Percentiles rank a stretch among this genome's conserved stretches.
phyloP scores from a whole-genome alignment of 352 stramenopile genomes.

The Globisporangium iwayamae region DNA sequence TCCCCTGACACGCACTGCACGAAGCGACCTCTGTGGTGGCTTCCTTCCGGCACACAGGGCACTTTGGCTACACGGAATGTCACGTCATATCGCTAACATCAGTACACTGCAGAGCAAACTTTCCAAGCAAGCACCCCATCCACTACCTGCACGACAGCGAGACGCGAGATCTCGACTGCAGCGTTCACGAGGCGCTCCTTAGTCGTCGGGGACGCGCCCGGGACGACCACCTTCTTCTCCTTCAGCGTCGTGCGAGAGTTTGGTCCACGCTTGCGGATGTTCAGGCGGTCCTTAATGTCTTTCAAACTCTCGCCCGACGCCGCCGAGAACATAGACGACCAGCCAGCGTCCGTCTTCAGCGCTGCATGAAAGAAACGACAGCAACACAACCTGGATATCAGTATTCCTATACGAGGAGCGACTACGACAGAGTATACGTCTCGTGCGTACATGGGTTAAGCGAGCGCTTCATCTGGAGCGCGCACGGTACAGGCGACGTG shows the following conservation, averaged over 20 bases:
- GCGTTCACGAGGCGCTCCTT: conserved; percentile 24
- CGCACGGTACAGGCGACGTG: conserved; percentile 64
- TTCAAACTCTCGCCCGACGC: conserved; percentile 68
- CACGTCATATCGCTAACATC: background rate
- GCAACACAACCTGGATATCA: background rate
- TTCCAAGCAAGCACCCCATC: background rate
- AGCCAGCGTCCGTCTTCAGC: conserved; percentile 75
- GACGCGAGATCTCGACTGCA: conserved; percentile 19
- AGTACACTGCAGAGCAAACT: background rate
- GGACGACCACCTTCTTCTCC: conserved; percentile 38
- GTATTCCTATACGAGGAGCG: background rate
- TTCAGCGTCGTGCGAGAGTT: conserved; percentile 55
- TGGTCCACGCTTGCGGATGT: conserved; percentile 65
- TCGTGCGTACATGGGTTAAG: conserved; percentile 62
- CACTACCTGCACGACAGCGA: conserved; percentile 13
- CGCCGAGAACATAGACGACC: conserved; percentile 75
- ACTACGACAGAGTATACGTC: background rate
- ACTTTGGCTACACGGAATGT: conserved; percentile 24
- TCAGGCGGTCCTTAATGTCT: conserved; percentile 72
- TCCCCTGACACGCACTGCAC: conserved; percentile 56
- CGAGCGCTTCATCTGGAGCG: conserved; percentile 79
- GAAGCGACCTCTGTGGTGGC: conserved; percentile 34
- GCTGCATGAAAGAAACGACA: conserved; percentile 17
- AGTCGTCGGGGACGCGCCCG: conserved; percentile 18
- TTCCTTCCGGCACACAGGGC: conserved; percentile 42